Evolutionary conservation across 2,329 filamentous ascomycete genomes (phyloP), one percentile per base, ranked within the genome.

Genomic region (Ophiostoma quercus): DNA sequence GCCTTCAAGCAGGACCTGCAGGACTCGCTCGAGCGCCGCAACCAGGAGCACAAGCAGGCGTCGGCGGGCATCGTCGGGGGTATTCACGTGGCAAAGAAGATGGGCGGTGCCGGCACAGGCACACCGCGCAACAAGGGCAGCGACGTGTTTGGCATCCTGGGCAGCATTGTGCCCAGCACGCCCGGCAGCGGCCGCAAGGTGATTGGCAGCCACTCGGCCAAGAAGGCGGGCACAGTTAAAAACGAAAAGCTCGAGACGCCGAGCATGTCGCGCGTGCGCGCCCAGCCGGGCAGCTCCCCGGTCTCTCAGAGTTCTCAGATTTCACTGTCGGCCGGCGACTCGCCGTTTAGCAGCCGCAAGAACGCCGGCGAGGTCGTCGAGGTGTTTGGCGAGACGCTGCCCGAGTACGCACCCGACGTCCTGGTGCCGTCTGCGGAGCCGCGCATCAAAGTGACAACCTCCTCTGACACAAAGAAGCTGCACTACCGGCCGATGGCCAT

Each of bases 401-500:
- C 84, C 16, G 80, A 88, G 0, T 83, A 90, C 39, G 88, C 92
- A 66, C 82, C 90, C 1, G 91, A 90, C 2, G 85, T 91, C 32
- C 88, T 91, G 25, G 88, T 89, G 41, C 90, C 90, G 0, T 92
- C 88, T 73, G 77, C 87, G 12, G 91, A 95, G 78, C 77, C 92
- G 19, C 90, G 95, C 67, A 88, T 98, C 77, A 94, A 91, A 77
- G 84, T 97, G 25, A 94, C 90, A 6, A 91, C 92, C 2, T 91
- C 92, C 71, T 94, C 92, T 1, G 94, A 98, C 77, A 85, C 92
- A 76, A 93, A 94, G 78, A 97, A 97, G 78, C 90, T 97, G 74
- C 88, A 84, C 0, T 99, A 98, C 80, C 95, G 94, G 77, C 92
- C 93, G 1, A 89, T 98, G 84, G 90, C 92, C 1, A 97, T 98